A percentile compares a stretch with the other conserved stretches of the same genome.
phyloP scores from a whole-genome alignment of 1,284 basidiomycete genomes.

The Phaffia rhodozyma region DNA sequence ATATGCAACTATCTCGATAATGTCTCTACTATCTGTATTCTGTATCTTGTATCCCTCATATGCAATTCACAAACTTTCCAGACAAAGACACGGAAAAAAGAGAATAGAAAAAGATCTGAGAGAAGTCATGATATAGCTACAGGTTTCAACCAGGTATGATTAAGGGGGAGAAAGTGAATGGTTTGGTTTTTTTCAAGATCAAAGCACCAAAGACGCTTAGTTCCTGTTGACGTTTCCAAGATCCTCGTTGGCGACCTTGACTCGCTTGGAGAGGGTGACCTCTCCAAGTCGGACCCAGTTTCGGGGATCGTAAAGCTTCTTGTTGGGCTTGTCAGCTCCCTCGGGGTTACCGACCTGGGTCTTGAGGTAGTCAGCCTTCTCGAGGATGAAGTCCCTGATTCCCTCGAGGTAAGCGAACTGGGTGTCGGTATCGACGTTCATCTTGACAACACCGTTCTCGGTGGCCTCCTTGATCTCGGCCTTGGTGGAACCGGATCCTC shows the following conservation, averaged over 20 bases:
- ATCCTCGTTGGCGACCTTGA: constrained; percentile 84
- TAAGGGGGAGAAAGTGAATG: not conserved
- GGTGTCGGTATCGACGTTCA: constrained; percentile 45
- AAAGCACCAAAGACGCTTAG: constrained; percentile 19
- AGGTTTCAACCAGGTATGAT: too few species aligned
- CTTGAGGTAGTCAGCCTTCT: constrained; percentile 73
- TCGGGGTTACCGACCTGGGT: constrained; percentile 91
- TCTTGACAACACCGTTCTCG: constrained; percentile 77
- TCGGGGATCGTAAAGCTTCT: constrained; percentile 91
- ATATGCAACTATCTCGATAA: too few species aligned
- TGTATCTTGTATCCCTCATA: too few species aligned
- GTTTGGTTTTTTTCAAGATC: not conserved
- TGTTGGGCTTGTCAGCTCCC: constrained; percentile 88
- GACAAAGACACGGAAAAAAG: too few species aligned
- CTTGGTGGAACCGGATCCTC: constrained; percentile 94
- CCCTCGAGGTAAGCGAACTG: constrained; percentile 86
- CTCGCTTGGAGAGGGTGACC: constrained; percentile 78
- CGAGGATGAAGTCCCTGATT: constrained; percentile 75
- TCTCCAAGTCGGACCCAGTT: constrained; percentile 80
- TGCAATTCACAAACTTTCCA: too few species aligned
- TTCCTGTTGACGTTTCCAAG: constrained; percentile 57
- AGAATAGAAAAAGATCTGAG: too few species aligned
- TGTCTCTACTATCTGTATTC: too few species aligned
- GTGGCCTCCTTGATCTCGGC: constrained; percentile 94
- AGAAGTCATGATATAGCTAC: too few species aligned